Base-by-base conservation (phyloP, 2,329 filamentous ascomycete genomes). In the Ophiocordyceps australis region DNA sequence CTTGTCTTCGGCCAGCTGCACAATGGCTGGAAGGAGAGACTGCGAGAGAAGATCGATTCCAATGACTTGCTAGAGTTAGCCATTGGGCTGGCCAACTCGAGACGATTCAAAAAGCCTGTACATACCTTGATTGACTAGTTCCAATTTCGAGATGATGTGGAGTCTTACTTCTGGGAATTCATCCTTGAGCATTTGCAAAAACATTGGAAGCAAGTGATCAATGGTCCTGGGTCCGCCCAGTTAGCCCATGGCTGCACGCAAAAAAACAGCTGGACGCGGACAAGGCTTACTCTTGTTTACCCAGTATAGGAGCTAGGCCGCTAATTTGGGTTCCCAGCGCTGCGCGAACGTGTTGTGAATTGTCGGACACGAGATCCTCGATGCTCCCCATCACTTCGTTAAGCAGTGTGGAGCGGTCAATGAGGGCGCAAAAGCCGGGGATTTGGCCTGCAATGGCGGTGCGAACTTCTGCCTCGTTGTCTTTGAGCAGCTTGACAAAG, bases 131-230 rank as follows among this genome's bases (percentile, higher is more conserved):
- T 98, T 98, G 36, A 98, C 89, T 35, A 91, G 70, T 58, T 98
- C 91, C 28, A 98, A 73, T 57, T 98, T 98, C n/a, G 89, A 95
- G 45, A 98, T 98, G 50, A 98, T 98, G 57, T 98, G 92, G 31
- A 98, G 72, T 34, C 89, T 78, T 26, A 98, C 89, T 48, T 98
- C 89, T 14, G 89, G 89, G 52, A 94, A 95, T 47, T 98, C 89
- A 43, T 98, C 89, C 65, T 95, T 98, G 42, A 98, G 74, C 89
- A 98, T 98, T 51, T 92, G 81, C 28, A 98, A 65, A 55, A 98
- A 95, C 86, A 98, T 98, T 28, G 89, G 89, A 23, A 98, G 69
- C 23, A 98, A 72, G 49, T 98, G 89, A 39, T 89, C 77, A 38
- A 93, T 95, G 17, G 89, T 98, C 54, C 81, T 89, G 37, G 9